Base-by-base conservation (phyloP, 192 early-diverging fungal genomes). In the Rhizophagus sp. region DNA sequence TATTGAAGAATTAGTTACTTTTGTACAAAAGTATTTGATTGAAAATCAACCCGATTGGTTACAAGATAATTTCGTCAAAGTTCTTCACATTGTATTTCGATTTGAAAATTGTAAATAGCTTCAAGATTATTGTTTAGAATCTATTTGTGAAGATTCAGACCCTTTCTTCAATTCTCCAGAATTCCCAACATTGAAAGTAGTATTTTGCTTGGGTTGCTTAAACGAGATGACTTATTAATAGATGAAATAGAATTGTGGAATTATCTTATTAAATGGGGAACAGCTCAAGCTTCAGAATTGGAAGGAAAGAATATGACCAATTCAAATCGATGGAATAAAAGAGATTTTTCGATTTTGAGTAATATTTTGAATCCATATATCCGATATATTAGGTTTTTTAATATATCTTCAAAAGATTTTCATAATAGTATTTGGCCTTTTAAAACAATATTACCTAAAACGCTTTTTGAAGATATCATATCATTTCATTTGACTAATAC, bases 161-260 rank as follows among this genome's bases (percentile, higher is more conserved):
- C 39, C 39, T 41, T 78, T 78, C 17, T 78, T 78, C 17, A 11
- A 4, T 9, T 78, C 63, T 2, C 12, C 22, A 15, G 63, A 78
- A 13, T 78, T 78, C 50, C 4, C 76, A 67, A 49, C 30, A 2
- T 17, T 78, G 76, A 78, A 15, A 50, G 67, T 27, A 41, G 65
- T 47, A 78, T 78, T 27, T 30, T 78, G 17, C 52, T 78, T 4
- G 36, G 30, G 27, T 49, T 78, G 13, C 15, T 77, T 36, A 19
- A 66, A 13, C 6, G 44, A 44, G 61, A 78, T 47, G 76, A 47
- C 49, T 30, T 78, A 9, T 19, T 25, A 30, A 78, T 78, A 10
- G 64, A 67, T n/a, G 76, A 78, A 50, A 36, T 78, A 5, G 63
- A 78, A 17, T 12, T 78, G 11, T 78, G 76, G 76, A 50, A 78